Evolutionary conservation across 1,139 yeast genomes (phyloP).

Genomic region (Geotrichum restrictum): DNA sequence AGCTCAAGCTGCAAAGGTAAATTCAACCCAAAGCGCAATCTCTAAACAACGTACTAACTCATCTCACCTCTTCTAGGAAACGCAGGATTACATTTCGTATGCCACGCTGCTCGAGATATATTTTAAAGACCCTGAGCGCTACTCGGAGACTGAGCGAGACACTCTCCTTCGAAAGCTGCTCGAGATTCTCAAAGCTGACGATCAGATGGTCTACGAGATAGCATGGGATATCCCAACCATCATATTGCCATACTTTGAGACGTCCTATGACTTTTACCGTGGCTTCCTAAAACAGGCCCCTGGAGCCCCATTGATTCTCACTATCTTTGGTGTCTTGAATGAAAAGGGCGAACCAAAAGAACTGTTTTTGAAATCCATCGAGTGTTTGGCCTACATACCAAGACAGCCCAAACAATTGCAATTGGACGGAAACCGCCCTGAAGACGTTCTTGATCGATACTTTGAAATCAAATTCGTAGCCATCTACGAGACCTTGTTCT

Average conservation of each 20-base stretch:
- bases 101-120: slow-evolving; percentile 66
- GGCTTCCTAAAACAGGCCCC: slow-evolving; percentile 27
- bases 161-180: slow-evolving; percentile 43
- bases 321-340: slow-evolving; percentile 58
- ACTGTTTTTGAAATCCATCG: slow-evolving; percentile 64
- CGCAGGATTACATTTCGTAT: slow-evolving; percentile 62
- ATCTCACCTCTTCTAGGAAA: slow-evolving; percentile 22
- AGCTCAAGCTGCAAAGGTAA: slow-evolving; percentile 15
- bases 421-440: neutral
- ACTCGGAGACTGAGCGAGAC: slow-evolving; percentile 49
- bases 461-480: slow-evolving; percentile 60
- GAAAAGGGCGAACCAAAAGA: slow-evolving; percentile 74
- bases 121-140: slow-evolving; percentile 49
- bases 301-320: slow-evolving; percentile 39
- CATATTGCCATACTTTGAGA: slow-evolving; percentile 42
- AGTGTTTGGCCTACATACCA: slow-evolving; percentile 46
- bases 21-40: neutral
- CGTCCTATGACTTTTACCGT: slow-evolving; percentile 29
- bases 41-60: neutral
- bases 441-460: slow-evolving; percentile 35
- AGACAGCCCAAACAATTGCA: slow-evolving; percentile 14
- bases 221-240: slow-evolving; percentile 86
- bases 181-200: slow-evolving; percentile 39
- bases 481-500: slow-evolving; percentile 55
- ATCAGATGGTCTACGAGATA: slow-evolving; percentile 56